Evolutionary conservation across 768 basidiomycete genomes (phyloP).

Genomic region (Lactifluus piperatus): DNA sequence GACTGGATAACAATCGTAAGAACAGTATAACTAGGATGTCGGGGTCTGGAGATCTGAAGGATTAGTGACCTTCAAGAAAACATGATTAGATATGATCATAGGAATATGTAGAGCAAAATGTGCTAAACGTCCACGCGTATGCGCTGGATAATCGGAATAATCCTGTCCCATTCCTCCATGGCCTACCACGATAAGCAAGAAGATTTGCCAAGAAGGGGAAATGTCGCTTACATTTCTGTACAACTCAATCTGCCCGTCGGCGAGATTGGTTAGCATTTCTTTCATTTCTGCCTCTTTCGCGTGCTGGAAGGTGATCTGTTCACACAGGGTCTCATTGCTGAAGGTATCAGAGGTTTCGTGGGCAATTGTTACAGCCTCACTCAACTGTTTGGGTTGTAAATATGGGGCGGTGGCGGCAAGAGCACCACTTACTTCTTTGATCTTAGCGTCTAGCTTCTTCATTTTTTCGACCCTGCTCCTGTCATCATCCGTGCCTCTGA

Average conservation of each 20-base stretch:
- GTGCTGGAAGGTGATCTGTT: conserved; percentile 84
- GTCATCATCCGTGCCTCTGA: conserved; percentile 91
- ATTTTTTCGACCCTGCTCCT: conserved; percentile 88
- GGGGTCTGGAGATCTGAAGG: not conserved
- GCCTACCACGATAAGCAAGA: conserved; percentile 37
- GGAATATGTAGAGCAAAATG: conserved; percentile 16
- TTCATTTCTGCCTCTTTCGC: conserved; percentile 97
- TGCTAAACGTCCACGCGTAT: conserved; percentile 84
- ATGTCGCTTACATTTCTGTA: conserved; percentile 61
- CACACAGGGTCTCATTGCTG: conserved; percentile 87
- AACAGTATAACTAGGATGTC: not conserved
- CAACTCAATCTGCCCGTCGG: conserved; percentile 93
- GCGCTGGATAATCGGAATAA: conserved; percentile 87
- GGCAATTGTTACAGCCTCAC: conserved; percentile 92
- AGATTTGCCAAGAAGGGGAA: not conserved
- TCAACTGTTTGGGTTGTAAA: conserved; percentile 47
- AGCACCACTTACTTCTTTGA: conserved; percentile 69
- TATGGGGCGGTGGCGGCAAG: not conserved
- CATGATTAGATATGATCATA: conserved; percentile 11
- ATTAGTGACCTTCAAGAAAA: not conserved
- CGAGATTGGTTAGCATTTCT: conserved; percentile 80
- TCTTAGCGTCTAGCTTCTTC: conserved; percentile 85
- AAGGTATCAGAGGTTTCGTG: conserved; percentile 96
- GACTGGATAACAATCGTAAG: not conserved
- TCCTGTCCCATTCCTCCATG: conserved; percentile 96